Evolutionary conservation across 2,329 filamentous ascomycete species (phyloP), one percentile per base, ranked within the genome.

Genomic region (Plectosphaerella cucumerina): DNA sequence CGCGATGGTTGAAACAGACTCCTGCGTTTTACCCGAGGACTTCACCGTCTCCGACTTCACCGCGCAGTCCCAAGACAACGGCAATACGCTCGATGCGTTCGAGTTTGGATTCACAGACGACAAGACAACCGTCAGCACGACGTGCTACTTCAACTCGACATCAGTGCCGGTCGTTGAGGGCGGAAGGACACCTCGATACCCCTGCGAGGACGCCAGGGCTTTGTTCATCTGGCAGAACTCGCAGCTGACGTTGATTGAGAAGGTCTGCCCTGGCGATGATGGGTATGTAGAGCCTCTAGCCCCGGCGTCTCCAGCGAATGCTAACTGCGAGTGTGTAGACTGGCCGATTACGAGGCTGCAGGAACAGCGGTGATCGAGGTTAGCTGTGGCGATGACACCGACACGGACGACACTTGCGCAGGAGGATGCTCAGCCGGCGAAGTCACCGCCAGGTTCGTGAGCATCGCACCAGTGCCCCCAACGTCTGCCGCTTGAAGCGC

Each of bases 241-340:
- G 31, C 61, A 62, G 37, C 54, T 78, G 42, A 70, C 67, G n/a
- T 54, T 77, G 60, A 63, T 77, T 42, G 73, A 80, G 64, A 64
- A 65, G 23, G 65, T 71, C 14, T 80, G 76, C 58, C 65, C 70
- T 1, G 58, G 58, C 12, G 21, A 56, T 2, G 56, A 66, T 5
- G 70, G 67, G 71, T 74, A 62, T 58, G 68, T 26, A 5, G 60
- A 4, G 20, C 8, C 20, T 23, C 12, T 15, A 12, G 18, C 15
- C 14, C 20, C 8, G n/a, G n/a, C n/a, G n/a, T 42, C 18, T 5
- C n/a, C 21, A n/a, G 26, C 9, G 9, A 8, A 12, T 37, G 5
- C 20, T 33, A 15, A n/a, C 35, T 12, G 14, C 6, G 10, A 26
- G 56, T 43, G 6, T 18, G 39, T 47, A 68, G 65, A 47, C 51